Conservation (phyloP, 208 protist genomes). For the Crithidia sp. region DNA sequence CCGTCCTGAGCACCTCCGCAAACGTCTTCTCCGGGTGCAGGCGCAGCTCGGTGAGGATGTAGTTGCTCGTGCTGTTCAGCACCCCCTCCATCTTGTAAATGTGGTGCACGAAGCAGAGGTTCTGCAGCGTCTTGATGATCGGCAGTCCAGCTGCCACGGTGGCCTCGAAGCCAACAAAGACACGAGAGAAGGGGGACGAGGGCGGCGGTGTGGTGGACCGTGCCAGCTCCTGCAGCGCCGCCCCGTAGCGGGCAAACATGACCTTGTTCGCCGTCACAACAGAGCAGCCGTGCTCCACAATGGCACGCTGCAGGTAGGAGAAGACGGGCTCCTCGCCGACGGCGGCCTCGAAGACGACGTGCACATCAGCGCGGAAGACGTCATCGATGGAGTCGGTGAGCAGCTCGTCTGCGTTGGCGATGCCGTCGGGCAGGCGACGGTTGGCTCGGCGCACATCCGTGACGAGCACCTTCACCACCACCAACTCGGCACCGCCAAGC, state of each 20-base stretch:
- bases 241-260: constrained; percentile 41
- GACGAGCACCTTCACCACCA: constrained; percentile 45
- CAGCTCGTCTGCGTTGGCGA: constrained; percentile 30
- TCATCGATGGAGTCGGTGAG: constrained; percentile 32
- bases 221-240: constrained; percentile 36
- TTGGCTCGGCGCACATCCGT: constrained; percentile 3
- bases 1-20: constrained; percentile 30
- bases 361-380: constrained; percentile 24
- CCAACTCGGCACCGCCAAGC: constrained; percentile 31
- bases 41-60: constrained; percentile 42
- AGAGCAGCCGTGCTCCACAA: constrained; percentile 36
- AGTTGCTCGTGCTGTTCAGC: constrained; percentile 50
- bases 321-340: constrained; percentile 44
- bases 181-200: constrained; percentile 14
- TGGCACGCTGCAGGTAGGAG: constrained; percentile 31
- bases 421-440: constrained; percentile 23
- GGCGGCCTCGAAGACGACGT: constrained; percentile 40
- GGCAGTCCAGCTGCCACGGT: constrained; percentile 40
- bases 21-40: constrained; percentile 32
- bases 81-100: constrained; percentile 44
- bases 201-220: constrained; percentile 15
- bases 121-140: constrained; percentile 46
- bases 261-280: constrained; percentile 50
- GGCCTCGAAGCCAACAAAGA: constrained; percentile 41
- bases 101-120: constrained; percentile 32